Conservation (phyloP, 352 stramenopile genomes). For the Phytophthora cajani region DNA sequence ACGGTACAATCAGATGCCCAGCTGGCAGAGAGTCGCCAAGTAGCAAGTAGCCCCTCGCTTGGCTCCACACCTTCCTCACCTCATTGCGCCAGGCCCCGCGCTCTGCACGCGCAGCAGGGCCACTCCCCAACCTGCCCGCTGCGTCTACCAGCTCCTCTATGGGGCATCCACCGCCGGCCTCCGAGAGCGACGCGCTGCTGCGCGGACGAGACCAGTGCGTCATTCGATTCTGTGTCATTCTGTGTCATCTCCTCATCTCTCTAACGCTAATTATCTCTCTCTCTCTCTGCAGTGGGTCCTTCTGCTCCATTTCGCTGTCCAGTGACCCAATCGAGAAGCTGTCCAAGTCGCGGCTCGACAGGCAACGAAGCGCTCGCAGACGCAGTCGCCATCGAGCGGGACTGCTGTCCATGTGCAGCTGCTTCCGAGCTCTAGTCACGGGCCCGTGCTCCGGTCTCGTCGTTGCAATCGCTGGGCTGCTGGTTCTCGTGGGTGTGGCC, state of each 20-base stretch:
- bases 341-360: slow-evolving; percentile 27
- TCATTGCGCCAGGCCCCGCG: background rate
- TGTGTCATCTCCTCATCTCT: too few species aligned
- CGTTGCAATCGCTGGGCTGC: slow-evolving; percentile 39
- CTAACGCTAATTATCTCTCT: too few species aligned
- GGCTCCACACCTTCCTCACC: background rate
- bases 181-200: slow-evolving; percentile 35
- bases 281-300: slow-evolving; percentile 42
- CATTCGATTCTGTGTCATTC: slow-evolving; percentile 2
- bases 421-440: slow-evolving; percentile 26
- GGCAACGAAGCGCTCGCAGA: background rate
- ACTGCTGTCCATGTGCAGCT: slow-evolving; percentile 31
- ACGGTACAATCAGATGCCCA: background rate
- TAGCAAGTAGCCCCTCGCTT: background rate
- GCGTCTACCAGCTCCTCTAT: slow-evolving; percentile 11
- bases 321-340: slow-evolving; percentile 58
- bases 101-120: background rate
- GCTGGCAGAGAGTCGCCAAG: slow-evolving; percentile 13
- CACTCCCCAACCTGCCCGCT: background rate
- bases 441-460: slow-evolving; percentile 40
- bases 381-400: slow-evolving; percentile 6
- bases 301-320: slow-evolving; percentile 69
- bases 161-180: slow-evolving; percentile 26
- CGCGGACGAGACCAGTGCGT: slow-evolving; percentile 48
- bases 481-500: slow-evolving; percentile 47